These are phyloP conservation scores for Circinella umbellata DNA, from an alignment of 371 early-diverging fungal species.

Conservation along the genomic window DNA sequence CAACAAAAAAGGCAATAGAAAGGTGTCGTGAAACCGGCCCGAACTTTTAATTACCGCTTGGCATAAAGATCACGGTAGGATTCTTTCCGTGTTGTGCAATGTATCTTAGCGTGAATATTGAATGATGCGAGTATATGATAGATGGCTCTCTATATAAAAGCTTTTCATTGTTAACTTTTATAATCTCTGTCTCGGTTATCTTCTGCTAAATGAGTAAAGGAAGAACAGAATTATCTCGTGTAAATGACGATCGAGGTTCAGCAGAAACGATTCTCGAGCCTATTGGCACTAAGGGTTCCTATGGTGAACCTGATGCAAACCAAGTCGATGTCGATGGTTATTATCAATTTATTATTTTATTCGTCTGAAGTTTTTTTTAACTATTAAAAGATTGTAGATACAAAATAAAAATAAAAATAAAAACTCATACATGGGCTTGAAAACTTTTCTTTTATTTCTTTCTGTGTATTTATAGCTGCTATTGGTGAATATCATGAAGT, in stretches of 20 bases:
- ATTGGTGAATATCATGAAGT: constrained; percentile 48
- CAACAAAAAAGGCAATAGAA: neutral
- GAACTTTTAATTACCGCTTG: neutral
- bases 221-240: constrained; percentile 2
- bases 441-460: neutral
- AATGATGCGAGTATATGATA: no score
- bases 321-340: constrained; percentile 49
- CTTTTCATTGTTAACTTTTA: neutral
- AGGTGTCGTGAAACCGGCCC: neutral
- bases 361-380: neutral
- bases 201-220: constrained; percentile 7
- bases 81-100: neutral
- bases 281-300: constrained; percentile 24
- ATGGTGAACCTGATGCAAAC: constrained; percentile 49
- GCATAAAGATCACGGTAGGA: neutral
- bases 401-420: neutral
- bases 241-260: constrained; percentile 8
- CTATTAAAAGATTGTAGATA: neutral
- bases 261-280: constrained; percentile 19
- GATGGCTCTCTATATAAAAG: neutral
- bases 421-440: neutral
- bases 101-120: neutral
- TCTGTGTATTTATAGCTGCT: constrained; percentile 26
- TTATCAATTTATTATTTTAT: neutral
- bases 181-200: neutral